Evolutionary conservation across 2,329 filamentous ascomycete genomes (phyloP).

Genomic region (Rosellinia necatrix): DNA sequence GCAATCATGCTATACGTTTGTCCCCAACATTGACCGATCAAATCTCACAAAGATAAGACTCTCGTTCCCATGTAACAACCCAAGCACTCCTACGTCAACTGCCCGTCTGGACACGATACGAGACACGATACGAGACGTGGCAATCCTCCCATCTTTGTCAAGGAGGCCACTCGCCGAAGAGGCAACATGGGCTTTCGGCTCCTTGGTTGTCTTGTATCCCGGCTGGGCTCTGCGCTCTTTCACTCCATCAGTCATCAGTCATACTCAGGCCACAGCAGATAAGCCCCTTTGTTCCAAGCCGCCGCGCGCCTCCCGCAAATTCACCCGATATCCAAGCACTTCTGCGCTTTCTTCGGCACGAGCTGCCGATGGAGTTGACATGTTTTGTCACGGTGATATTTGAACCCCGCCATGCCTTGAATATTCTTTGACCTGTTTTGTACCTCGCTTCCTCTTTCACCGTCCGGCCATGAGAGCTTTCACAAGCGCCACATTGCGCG

Average conservation of each 20-base stretch:
- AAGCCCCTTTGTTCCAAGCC: constrained; percentile 23
- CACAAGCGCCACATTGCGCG: constrained; percentile 20
- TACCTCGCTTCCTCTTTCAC: constrained; percentile 23
- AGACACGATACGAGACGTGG: constrained; percentile 22
- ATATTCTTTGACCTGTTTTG: constrained; percentile 29
- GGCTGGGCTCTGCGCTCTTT: constrained; percentile 19
- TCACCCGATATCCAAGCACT: constrained; percentile 14
- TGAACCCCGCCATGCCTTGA: constrained; percentile 13
- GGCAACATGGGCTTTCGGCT: background rate
- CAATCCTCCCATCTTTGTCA: constrained; percentile 30
- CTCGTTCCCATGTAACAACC: too few species aligned
- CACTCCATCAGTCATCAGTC: constrained; percentile 18
- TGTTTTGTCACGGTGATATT: constrained; percentile 10
- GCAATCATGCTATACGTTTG: too few species aligned
- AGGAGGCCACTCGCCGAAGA: constrained; percentile 12
- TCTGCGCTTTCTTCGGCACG: constrained; percentile 9
- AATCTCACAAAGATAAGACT: constrained; percentile 10
- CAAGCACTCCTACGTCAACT: background rate
- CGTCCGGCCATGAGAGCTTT: constrained; percentile 2
- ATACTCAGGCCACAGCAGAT: constrained; percentile 2
- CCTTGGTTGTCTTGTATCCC: constrained; percentile 9
- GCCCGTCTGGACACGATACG: too few species aligned
- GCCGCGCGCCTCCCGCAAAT: constrained; percentile 5
- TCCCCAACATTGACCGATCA: too few species aligned
- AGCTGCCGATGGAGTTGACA: constrained; percentile 1